phyloP scores from a whole-genome alignment of 2,329 filamentous ascomycete species.

The Graphilbum sp. region DNA sequence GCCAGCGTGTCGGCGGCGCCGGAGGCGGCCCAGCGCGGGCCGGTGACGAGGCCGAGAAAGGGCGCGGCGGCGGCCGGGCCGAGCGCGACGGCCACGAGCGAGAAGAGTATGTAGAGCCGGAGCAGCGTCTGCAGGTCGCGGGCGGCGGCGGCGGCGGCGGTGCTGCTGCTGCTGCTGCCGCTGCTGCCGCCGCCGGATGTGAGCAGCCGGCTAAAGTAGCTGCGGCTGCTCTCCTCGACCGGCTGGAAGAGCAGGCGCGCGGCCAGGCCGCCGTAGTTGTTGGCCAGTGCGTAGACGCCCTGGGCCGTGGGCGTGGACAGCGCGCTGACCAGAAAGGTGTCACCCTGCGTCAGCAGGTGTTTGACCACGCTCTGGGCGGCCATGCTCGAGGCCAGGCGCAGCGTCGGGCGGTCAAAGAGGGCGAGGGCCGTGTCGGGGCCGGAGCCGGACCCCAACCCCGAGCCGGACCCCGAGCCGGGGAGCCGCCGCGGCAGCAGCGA shows the following conservation, averaged over 20 bases:
- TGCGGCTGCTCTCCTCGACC: slow-evolving; percentile 83
- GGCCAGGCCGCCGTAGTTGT: slow-evolving; percentile 83
- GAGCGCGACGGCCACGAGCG: slow-evolving; percentile 48
- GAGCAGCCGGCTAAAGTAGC: slow-evolving; percentile 77
- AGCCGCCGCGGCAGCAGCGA: slow-evolving; percentile 43
- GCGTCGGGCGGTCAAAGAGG: slow-evolving; percentile 52
- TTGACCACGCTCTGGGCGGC: slow-evolving; percentile 83
- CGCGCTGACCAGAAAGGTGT: slow-evolving; percentile 70
- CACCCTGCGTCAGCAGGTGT: slow-evolving; percentile 85
- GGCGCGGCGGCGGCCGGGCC: slow-evolving; percentile 63
- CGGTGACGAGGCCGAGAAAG: slow-evolving; percentile 60
- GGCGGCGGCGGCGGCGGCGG: slow-evolving; percentile 21
- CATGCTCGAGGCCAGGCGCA: slow-evolving; percentile 63
- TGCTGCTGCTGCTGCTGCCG: slow-evolving; percentile 10
- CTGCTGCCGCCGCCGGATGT: no score
- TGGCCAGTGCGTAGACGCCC: slow-evolving; percentile 81
- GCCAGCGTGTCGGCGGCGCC: slow-evolving; percentile 47
- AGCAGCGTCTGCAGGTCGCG: slow-evolving; percentile 48
- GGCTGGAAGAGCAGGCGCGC: slow-evolving; percentile 87
- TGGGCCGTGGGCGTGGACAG: slow-evolving; percentile 67
- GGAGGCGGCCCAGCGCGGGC: slow-evolving; percentile 56
- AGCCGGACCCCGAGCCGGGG: no score
- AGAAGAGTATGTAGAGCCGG: slow-evolving; percentile 57
- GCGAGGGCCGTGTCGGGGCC: slow-evolving; percentile 30
- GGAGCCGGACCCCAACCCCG: no score